Percentiles rank a stretch among this genome's conserved stretches.
Evolutionary conservation across 192 early-diverging fungal species (phyloP).

Genomic region (Coemansia sp.): DNA sequence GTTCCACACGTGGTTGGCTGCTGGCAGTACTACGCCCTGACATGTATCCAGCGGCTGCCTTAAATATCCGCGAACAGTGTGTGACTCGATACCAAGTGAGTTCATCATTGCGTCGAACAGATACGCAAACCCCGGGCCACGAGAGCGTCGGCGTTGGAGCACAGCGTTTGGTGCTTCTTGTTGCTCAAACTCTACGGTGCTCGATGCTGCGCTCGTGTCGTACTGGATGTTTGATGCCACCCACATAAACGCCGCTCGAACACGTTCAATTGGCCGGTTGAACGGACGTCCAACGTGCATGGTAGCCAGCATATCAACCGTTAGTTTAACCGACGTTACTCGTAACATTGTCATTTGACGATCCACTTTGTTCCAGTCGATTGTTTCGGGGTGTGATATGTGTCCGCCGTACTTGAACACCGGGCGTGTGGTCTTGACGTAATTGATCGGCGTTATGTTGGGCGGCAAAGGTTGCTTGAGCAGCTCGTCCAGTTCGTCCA

Average conservation of each 20-base stretch:
- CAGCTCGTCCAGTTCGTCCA: conserved; percentile 34
- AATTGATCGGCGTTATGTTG: conserved; percentile 52
- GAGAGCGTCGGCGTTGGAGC: conserved; percentile 50
- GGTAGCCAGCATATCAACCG: conserved; percentile 60
- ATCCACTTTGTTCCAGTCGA: conserved; percentile 63
- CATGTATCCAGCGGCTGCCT: conserved; percentile 52
- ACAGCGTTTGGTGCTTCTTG: conserved; percentile 43
- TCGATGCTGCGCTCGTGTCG: conserved; percentile 40
- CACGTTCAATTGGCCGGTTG: conserved; percentile 56
- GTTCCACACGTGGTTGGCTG: conserved; percentile 57
- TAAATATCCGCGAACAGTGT: conserved; percentile 51
- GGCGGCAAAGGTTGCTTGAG: conserved; percentile 31
- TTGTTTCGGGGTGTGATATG: conserved; percentile 41
- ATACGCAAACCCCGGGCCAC: conserved; percentile 53
- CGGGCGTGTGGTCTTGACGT: conserved; percentile 47
- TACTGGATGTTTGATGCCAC: conserved; percentile 65
- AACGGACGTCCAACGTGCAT: conserved; percentile 70
- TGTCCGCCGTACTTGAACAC: conserved; percentile 51
- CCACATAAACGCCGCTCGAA: conserved; percentile 70
- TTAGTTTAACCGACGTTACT: conserved; percentile 59
- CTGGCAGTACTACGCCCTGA: conserved; percentile 45
- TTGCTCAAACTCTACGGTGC: conserved; percentile 47
- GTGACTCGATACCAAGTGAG: conserved; percentile 51
- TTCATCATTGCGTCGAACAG: conserved; percentile 53
- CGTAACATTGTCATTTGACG: conserved; percentile 66